phyloP scores from a whole-genome alignment of 2,329 filamentous ascomycete genomes.

The Beauveria medogensis region DNA sequence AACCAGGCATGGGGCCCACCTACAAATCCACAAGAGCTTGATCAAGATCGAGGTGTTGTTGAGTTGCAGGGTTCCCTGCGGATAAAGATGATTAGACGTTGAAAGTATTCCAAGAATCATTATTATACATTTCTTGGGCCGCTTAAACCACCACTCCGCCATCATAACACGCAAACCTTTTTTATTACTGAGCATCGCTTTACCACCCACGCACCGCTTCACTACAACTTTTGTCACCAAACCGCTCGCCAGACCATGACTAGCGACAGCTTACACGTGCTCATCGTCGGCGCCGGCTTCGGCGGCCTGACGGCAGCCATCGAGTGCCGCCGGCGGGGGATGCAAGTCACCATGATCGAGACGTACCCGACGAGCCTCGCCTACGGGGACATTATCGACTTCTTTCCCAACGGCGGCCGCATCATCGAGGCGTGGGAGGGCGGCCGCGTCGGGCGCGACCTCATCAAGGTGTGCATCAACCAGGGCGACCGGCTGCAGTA shows the following conservation, averaged over 20 bases:
- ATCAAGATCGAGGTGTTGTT: too few species aligned
- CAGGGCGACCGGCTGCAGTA: background rate
- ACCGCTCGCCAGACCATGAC: background rate
- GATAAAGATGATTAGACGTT: too few species aligned
- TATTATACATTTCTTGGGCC: too few species aligned
- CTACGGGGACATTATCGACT: background rate
- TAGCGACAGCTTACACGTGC: background rate
- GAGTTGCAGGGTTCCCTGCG: too few species aligned
- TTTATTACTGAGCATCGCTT: too few species aligned
- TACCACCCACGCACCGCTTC: background rate
- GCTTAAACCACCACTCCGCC: too few species aligned
- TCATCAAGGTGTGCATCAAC: background rate
- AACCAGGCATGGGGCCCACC: background rate
- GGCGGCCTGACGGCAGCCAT: background rate
- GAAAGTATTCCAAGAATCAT: too few species aligned
- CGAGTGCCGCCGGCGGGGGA: background rate
- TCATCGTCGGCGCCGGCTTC: background rate
- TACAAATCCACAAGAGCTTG: background rate
- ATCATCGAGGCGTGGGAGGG: background rate
- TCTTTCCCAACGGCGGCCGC: background rate
- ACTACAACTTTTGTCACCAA: background rate
- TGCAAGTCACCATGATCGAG: background rate
- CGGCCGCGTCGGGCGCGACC: background rate
- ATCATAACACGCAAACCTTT: too few species aligned
- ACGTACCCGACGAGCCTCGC: background rate